Percentiles rank a stretch among this genome's conserved stretches.
These are phyloP conservation scores for Proliferodiscus dingleyae DNA, from an alignment of 2,329 filamentous ascomycete genomes.

Conservation along the genomic window DNA sequence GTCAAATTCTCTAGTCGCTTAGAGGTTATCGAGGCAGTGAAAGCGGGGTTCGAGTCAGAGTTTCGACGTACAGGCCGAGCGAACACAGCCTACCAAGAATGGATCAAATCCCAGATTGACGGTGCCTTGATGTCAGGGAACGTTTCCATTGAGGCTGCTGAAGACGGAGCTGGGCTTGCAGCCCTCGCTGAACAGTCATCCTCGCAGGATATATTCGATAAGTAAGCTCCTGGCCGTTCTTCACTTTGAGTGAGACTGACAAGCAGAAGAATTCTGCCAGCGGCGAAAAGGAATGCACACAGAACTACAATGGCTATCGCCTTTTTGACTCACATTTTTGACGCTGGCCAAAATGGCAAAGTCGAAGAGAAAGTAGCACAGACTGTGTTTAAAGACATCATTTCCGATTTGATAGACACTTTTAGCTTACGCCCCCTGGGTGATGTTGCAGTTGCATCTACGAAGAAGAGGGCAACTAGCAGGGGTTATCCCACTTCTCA, in stretches of 20 bases:
- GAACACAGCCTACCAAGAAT: constrained; percentile 5
- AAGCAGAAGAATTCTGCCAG: constrained; percentile 2
- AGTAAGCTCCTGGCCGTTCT: constrained; percentile 2
- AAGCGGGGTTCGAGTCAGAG: constrained; percentile 4
- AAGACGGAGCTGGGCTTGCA: constrained; percentile 8
- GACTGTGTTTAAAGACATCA: constrained; percentile 7
- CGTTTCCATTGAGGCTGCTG: background rate
- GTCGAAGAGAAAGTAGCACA: background rate
- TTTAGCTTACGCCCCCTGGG: constrained; percentile 1
- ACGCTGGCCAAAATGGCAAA: background rate
- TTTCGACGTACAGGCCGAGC: background rate
- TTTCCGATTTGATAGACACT: constrained; percentile 3
- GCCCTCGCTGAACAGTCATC: constrained; percentile 2
- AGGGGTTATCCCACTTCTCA: background rate
- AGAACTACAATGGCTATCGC: constrained; percentile 2
- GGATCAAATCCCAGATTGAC: constrained; percentile 5
- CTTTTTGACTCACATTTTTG: constrained; percentile 3
- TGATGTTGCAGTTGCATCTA: background rate
- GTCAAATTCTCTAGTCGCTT: constrained; percentile 5
- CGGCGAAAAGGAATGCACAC: constrained; percentile 3
- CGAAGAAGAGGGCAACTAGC: background rate
- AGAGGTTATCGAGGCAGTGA: constrained; percentile 3
- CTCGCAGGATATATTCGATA: constrained; percentile 10
- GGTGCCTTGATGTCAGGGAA: background rate
- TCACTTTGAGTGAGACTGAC: background rate